Conservation (phyloP, 2,329 filamentous ascomycete species). For the Claviceps monticola region DNA sequence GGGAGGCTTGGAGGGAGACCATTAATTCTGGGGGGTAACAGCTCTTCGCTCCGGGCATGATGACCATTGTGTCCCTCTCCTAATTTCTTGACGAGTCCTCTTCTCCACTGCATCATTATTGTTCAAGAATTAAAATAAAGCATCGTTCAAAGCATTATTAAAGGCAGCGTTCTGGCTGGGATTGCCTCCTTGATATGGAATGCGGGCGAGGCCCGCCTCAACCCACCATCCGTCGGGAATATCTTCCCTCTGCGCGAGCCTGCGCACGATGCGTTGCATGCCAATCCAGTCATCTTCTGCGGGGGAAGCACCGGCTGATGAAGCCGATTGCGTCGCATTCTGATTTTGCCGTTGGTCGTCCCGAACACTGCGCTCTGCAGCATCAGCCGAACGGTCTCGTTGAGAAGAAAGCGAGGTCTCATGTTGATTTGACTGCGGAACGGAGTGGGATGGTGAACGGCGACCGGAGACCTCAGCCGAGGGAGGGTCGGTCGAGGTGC, state of each 20-base stretch:
- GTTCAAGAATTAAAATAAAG: background rate
- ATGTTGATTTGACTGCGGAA: background rate
- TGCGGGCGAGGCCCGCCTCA: slow-evolving; percentile 51
- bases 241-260: slow-evolving; percentile 55
- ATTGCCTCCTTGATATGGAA: slow-evolving; percentile 23
- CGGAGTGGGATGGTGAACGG: background rate
- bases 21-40: background rate
- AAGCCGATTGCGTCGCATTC: background rate
- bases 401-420: background rate
- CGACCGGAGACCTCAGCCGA: background rate
- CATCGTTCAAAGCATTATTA: background rate
- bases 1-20: background rate
- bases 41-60: background rate
- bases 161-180: background rate
- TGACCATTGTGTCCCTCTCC: background rate
- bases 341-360: background rate
- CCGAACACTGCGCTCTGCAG: background rate
- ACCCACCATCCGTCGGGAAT: slow-evolving; percentile 78
- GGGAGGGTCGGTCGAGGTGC: no score
- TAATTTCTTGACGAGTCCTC: background rate
- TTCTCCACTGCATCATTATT: background rate
- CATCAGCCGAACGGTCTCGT: background rate
- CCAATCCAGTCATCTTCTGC: slow-evolving; percentile 34
- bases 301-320: slow-evolving; percentile 4
- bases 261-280: slow-evolving; percentile 59